phyloP scores from a whole-genome alignment of 257 asterid species.

The Rhazya stricta region DNA sequence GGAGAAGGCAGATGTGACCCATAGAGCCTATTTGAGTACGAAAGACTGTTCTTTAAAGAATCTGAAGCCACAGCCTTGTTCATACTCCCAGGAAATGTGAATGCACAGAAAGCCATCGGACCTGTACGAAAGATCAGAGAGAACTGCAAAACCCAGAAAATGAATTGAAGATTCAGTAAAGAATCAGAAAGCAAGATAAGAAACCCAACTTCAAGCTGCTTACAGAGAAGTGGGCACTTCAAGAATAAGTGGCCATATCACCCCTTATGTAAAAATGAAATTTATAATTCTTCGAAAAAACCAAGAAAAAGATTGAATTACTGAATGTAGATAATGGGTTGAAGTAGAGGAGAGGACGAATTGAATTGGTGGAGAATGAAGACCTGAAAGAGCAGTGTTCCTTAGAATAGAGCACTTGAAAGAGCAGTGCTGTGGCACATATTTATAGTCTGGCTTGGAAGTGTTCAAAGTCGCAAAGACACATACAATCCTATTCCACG shows the following conservation, averaged over 20 bases:
- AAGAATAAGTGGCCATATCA: constrained; percentile 7
- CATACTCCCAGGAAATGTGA: constrained; percentile 53
- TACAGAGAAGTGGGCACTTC: background rate
- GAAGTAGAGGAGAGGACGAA: constrained; percentile 1
- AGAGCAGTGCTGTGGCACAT: background rate
- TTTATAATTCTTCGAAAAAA: background rate
- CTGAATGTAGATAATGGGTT: constrained; percentile 3
- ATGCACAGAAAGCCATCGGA: constrained; percentile 60
- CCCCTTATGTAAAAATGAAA: background rate
- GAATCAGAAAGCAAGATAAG: too few relatives aligned
- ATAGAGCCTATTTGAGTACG: constrained; percentile 38
- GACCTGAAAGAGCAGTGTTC: background rate
- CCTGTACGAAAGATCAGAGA: background rate
- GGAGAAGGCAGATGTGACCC: constrained; percentile 50
- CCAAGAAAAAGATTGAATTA: background rate
- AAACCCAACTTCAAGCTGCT: background rate
- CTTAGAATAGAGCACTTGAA: background rate
- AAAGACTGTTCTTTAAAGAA: constrained; percentile 28
- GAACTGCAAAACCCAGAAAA: constrained; percentile 12
- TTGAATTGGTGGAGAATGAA: background rate
- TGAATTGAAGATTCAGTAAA: constrained; percentile 4
- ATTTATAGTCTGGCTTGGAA: background rate
- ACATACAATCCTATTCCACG: constrained; percentile 44
- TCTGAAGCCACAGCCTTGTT: constrained; percentile 38
- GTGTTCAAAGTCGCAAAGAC: background rate